Evolutionary conservation across 148 eudicot genomes (phyloP).

Genomic region (Nepenthes gracilis): DNA sequence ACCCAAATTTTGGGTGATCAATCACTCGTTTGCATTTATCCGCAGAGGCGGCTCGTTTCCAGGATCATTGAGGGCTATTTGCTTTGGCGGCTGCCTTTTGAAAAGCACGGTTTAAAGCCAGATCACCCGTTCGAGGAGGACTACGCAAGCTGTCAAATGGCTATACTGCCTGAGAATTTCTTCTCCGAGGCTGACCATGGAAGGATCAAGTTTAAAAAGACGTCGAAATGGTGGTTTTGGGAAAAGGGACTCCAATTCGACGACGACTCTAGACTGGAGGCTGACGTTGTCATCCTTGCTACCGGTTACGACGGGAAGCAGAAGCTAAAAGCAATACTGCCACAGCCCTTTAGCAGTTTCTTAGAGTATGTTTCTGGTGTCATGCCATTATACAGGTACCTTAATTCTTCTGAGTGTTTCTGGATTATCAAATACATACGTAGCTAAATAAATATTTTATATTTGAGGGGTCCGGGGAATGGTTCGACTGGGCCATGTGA

Average conservation of each 20-base stretch:
- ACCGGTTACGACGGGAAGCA: constrained; percentile 85
- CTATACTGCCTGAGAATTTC: constrained; percentile 80
- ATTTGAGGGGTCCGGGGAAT: too few relatives aligned
- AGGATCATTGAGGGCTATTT: constrained; percentile 68
- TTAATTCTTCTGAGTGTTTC: not conserved
- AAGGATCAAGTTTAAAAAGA: constrained; percentile 47
- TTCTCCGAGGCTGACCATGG: constrained; percentile 69
- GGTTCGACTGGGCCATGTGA: too few relatives aligned
- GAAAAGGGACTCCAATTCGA: constrained; percentile 73
- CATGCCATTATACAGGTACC: constrained; percentile 77
- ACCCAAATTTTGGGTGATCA: too few relatives aligned
- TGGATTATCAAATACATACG: not conserved
- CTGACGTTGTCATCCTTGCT: constrained; percentile 74
- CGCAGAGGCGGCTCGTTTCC: constrained; percentile 47
- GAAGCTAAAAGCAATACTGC: constrained; percentile 55
- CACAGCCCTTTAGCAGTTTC: constrained; percentile 57
- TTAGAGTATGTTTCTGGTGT: constrained; percentile 64
- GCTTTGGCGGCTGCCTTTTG: constrained; percentile 56
- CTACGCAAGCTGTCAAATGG: constrained; percentile 97
- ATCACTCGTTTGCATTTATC: not conserved
- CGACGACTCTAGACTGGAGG: constrained; percentile 49
- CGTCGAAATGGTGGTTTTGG: constrained; percentile 67
- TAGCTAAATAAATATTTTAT: not conserved
- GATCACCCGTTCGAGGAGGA: constrained; percentile 87
- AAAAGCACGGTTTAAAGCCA: constrained; percentile 69